These are phyloP conservation scores for Canavalia ensiformis DNA, from an alignment of 306 rosid genomes.

Conservation along the genomic window DNA sequence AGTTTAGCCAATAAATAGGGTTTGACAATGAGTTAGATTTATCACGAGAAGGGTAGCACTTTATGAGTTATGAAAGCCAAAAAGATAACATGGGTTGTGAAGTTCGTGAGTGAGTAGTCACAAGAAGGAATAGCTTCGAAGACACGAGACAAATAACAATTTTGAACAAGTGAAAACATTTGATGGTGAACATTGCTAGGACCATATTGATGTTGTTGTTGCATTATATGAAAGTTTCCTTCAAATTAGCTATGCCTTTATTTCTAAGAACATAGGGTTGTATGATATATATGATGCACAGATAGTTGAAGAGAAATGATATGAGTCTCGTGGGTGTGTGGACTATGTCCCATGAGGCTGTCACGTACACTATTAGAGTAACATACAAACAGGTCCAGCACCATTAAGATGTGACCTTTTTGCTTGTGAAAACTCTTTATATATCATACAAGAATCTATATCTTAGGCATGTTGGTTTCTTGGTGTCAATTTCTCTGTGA, in stretches of 20 bases:
- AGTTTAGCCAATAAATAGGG: constrained; percentile 19
- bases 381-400: constrained; percentile 47
- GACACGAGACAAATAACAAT: constrained; percentile 47
- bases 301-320: constrained; percentile 46
- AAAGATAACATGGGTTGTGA: constrained; percentile 38
- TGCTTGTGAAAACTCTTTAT: constrained; percentile 57
- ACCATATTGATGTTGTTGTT: neutral
- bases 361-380: constrained; percentile 44
- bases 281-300: constrained; percentile 27
- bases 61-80: neutral
- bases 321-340: constrained; percentile 39
- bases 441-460: constrained; percentile 62
- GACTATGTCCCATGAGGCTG: constrained; percentile 54
- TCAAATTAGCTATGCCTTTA: constrained; percentile 11
- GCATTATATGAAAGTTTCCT: constrained; percentile 7
- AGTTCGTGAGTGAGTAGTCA: constrained; percentile 48
- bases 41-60: constrained; percentile 45
- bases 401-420: constrained; percentile 56
- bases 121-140: constrained; percentile 44
- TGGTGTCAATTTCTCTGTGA: too few relatives aligned
- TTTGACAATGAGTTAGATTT: constrained; percentile 21
- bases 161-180: constrained; percentile 30
- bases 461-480: constrained; percentile 48
- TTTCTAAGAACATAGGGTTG: constrained; percentile 14
- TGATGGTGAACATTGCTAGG: neutral